Evolutionary conservation across 768 basidiomycete species (phyloP).

Genomic region (Panaeolus papilionaceus): DNA sequence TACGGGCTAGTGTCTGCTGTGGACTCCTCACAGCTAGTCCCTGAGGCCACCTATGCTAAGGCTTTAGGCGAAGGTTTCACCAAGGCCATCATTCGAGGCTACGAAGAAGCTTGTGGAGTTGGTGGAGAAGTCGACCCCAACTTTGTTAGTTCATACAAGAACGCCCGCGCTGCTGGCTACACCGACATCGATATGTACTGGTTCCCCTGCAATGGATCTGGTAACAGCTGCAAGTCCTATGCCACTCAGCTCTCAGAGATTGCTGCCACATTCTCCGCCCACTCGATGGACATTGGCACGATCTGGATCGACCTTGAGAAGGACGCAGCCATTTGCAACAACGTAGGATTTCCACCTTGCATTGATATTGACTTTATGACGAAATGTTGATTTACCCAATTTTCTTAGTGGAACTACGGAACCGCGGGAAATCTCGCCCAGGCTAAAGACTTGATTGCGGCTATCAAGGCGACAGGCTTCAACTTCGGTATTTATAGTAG

Average conservation of each 20-base stretch:
- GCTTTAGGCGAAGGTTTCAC: background rate
- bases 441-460: background rate
- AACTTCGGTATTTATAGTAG: slow-evolving; percentile 3
- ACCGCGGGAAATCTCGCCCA: background rate
- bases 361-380: background rate
- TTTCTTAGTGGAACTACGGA: background rate
- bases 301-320: background rate
- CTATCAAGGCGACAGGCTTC: background rate
- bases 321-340: background rate
- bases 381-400: background rate
- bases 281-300: background rate
- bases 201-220: background rate
- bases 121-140: background rate
- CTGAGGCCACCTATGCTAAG: background rate
- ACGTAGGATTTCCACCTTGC: background rate
- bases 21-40: background rate
- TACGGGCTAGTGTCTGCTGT: background rate
- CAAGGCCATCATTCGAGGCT: background rate
- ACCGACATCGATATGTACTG: slow-evolving; percentile 1
- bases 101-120: background rate
- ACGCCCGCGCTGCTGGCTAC: background rate
- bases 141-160: background rate
- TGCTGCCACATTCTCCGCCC: background rate
- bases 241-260: background rate
- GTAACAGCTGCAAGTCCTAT: background rate